Evolutionary conservation across 805 yeast genomes (phyloP).

Genomic region (Jamesozyma lodderae): DNA sequence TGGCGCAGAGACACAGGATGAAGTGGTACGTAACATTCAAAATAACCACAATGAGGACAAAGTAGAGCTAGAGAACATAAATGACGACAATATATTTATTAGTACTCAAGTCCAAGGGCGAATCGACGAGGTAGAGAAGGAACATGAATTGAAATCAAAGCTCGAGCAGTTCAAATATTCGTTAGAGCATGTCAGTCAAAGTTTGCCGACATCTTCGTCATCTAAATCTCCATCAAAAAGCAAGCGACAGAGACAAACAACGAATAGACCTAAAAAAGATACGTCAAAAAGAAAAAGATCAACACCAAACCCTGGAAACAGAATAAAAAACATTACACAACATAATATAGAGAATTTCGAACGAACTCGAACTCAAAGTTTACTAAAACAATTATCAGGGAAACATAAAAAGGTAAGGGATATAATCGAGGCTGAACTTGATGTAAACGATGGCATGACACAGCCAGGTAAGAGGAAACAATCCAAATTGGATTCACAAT

Average conservation of each 20-base stretch:
- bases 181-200: neutral
- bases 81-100: constrained; percentile 14
- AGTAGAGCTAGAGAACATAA: neutral
- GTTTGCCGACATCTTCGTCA: neutral
- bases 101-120: constrained; percentile 28
- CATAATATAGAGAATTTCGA: constrained; percentile 7
- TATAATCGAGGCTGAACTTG: constrained; percentile 11
- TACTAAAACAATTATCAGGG: constrained; percentile 25
- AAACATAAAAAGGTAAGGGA: constrained; percentile 25
- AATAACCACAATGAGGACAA: neutral
- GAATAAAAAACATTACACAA: constrained; percentile 10
- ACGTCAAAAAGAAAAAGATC: neutral
- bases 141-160: constrained; percentile 10
- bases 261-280: neutral
- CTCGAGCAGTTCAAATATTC: constrained; percentile 19
- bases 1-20: too few relatives aligned
- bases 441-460: too few relatives aligned
- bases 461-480: too few relatives aligned
- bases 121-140: constrained; percentile 22
- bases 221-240: too few relatives aligned
- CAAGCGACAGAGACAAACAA: neutral
- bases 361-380: constrained; percentile 10
- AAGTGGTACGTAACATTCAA: too few relatives aligned
- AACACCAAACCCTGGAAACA: neutral
- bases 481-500: neutral